Percentiles rank a stretch among this genome's conserved stretches.
These are phyloP conservation scores for Amanita jacksonii DNA, from an alignment of 768 basidiomycete species.

Conservation along the genomic window DNA sequence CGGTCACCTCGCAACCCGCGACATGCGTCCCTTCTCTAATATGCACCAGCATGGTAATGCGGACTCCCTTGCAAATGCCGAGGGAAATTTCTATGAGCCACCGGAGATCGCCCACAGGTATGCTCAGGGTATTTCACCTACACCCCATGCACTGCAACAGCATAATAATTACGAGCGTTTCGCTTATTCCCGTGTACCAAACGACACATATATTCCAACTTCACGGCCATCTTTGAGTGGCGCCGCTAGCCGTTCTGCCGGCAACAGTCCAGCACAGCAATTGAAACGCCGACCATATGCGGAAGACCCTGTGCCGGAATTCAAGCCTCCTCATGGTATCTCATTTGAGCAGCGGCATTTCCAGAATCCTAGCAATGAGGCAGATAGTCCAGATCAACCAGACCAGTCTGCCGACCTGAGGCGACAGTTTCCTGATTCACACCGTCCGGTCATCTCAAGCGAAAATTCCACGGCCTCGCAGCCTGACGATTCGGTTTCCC, in stretches of 20 bases:
- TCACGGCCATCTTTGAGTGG: not conserved
- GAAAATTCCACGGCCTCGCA: not conserved
- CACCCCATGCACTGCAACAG: not conserved
- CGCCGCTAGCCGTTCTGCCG: not conserved
- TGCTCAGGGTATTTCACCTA: not conserved
- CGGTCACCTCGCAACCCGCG: not conserved
- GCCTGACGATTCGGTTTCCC: not conserved
- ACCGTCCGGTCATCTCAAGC: not conserved
- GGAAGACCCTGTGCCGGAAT: not conserved
- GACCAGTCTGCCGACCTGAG: not conserved
- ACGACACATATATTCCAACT: not conserved
- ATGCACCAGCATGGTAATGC: not conserved
- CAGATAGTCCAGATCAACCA: not conserved
- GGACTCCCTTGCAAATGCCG: not conserved
- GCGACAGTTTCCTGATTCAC: not conserved
- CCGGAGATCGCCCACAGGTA: not conserved
- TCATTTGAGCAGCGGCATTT: not conserved
- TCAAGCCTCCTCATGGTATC: not conserved
- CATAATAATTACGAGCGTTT: not conserved
- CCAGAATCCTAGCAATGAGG: not conserved
- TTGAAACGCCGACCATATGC: not conserved
- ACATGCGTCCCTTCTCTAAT: not conserved
- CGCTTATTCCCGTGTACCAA: not conserved
- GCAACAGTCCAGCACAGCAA: not conserved
- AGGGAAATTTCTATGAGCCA: constrained; percentile 1